These are phyloP conservation scores for Clonostachys rosea DNA, from an alignment of 2,329 filamentous ascomycete species.

Conservation along the genomic window DNA sequence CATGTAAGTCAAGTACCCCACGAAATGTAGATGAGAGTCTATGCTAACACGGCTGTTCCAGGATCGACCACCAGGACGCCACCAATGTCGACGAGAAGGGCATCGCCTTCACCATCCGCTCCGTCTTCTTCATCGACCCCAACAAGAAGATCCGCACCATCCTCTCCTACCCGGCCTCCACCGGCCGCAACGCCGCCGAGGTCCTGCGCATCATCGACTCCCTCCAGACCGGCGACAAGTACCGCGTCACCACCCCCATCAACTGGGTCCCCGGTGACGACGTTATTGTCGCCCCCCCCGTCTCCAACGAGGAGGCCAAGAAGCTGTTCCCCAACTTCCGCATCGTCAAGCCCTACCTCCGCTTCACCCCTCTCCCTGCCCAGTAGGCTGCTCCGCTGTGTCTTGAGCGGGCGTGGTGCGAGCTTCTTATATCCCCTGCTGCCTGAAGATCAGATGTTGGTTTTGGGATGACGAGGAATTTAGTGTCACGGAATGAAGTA, in stretches of 20 bases:
- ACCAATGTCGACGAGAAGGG: slow-evolving; percentile 79
- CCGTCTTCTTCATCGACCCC: slow-evolving; percentile 92
- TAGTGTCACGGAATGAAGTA: too few relatives aligned
- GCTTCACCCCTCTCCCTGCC: slow-evolving; percentile 65
- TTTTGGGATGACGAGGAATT: too few relatives aligned
- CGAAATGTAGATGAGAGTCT: too few relatives aligned
- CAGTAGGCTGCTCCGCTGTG: slow-evolving; percentile 18
- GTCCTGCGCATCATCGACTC: slow-evolving; percentile 76
- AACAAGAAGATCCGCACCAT: slow-evolving; percentile 90
- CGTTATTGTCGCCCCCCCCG: slow-evolving; percentile 82
- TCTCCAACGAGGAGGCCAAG: slow-evolving; percentile 81
- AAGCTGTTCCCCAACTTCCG: slow-evolving; percentile 78
- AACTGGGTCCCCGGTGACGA: slow-evolving; percentile 88
- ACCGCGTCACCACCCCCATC: slow-evolving; percentile 83
- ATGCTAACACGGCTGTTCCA: slow-evolving; percentile 17
- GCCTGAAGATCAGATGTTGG: too few relatives aligned
- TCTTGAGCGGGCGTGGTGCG: too few relatives aligned
- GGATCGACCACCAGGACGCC: slow-evolving; percentile 75
- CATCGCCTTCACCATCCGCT: slow-evolving; percentile 90
- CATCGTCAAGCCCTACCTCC: slow-evolving; percentile 67
- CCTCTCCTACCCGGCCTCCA: slow-evolving; percentile 88
- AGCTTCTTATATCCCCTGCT: too few relatives aligned
- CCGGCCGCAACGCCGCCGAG: slow-evolving; percentile 78
- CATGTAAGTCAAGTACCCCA: slow-evolving; percentile 46
- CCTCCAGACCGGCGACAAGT: slow-evolving; percentile 79